A percentile compares a stretch with the other conserved stretches of the same genome.
These are phyloP conservation scores for Nemania bipapillata DNA, from an alignment of 2,329 filamentous ascomycete genomes.

Conservation along the genomic window DNA sequence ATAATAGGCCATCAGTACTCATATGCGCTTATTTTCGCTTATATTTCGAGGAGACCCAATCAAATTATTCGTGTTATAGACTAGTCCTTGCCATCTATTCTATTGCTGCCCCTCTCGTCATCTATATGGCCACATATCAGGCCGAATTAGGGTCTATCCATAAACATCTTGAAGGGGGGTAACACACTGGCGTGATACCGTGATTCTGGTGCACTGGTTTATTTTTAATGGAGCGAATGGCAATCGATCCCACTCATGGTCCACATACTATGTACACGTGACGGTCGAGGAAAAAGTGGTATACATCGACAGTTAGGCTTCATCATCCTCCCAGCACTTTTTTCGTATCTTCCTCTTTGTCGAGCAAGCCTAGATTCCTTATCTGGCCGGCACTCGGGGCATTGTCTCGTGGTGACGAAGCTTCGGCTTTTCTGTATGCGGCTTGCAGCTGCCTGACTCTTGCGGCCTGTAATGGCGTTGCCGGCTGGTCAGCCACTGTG, in stretches of 20 bases:
- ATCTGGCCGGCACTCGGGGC: constrained; percentile 86
- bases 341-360: constrained; percentile 83
- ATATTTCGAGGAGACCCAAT: not conserved
- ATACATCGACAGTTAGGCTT: constrained; percentile 23
- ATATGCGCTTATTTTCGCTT: not conserved
- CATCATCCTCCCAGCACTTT: constrained; percentile 60
- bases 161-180: constrained; percentile 5
- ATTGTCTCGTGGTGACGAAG: constrained; percentile 79
- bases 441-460: constrained; percentile 81
- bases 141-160: not conserved
- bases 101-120: not conserved
- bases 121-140: not conserved
- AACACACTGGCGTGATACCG: not conserved
- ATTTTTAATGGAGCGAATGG: constrained; percentile 19
- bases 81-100: not conserved
- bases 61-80: not conserved
- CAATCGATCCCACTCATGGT: constrained; percentile 39
- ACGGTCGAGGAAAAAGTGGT: constrained; percentile 32
- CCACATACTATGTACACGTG: constrained; percentile 44
- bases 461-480: constrained; percentile 68
- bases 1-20: not conserved
- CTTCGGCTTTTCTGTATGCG: constrained; percentile 84
- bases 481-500: constrained; percentile 20
- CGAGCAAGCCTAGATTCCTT: constrained; percentile 83
- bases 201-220: constrained; percentile 19